Base-by-base conservation (phyloP, 2,329 filamentous ascomycete genomes). In the Juglanconis oblonga region DNA sequence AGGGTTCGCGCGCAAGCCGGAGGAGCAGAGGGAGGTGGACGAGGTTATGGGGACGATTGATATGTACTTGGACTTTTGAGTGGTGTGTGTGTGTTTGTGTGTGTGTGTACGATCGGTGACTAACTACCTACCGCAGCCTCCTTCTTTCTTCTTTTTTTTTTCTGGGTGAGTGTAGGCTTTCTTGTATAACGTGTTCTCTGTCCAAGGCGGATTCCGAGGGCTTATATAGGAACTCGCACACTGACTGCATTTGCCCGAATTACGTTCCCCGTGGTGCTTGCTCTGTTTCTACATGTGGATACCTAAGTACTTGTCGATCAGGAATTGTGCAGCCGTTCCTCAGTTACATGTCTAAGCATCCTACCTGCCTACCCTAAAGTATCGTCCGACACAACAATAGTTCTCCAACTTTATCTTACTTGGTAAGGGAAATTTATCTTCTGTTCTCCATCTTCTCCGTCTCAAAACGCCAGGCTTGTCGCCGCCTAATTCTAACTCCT, bases 1-100 rank as follows among this genome's bases (percentile, higher is more conserved):
- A 62, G 87, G 87, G 7, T 88, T 85, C 70, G 83, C 86, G 29
- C 80, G 81, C 71, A 90, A 90, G 79, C 85, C 86, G 1, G 61
- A 63, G 55, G 50, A 50, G 24, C 24, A 24, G 50, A 49, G 48
- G 33, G 58, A 61, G 38, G 35, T 63, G 31, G 59, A 48, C 49
- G 55, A 59, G 58, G 49, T 61, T n/a, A 57, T 61, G 55, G 57
- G 59, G 42, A 62, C 52, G 58, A 58, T 58, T 40, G 58, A 63
- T 52, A 52, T 57, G 48, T 49, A 49, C 32, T 35, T 57, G 31
- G 55, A 51, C 55, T 57, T 57, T 32, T 57, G 45, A 57, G 33
- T 24, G 35, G 33, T 45, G 14, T 13, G 11, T 36, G 51, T 24
- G 31, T 54, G 52, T 3, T 7, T 53, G 51, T n/a, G 32, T 53